Conservation (phyloP, 2,329 filamentous ascomycete genomes). For the Curvularia spicifera region DNA sequence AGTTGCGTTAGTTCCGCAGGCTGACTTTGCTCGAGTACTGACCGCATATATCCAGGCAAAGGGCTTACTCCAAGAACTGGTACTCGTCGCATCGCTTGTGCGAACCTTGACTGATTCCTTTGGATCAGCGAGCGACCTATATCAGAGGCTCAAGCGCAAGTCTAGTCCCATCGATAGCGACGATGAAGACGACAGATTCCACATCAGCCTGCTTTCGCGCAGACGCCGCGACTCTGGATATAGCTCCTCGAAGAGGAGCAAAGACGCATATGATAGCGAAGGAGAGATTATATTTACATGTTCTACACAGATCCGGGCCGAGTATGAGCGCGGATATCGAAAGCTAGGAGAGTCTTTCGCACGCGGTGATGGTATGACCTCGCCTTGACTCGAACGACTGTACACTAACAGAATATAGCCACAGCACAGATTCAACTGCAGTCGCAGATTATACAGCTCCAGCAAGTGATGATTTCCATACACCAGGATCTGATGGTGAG, state of each 20-base stretch:
- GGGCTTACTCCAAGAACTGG: conserved; percentile 32
- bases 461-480: conserved; percentile 38
- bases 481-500: conserved; percentile 38
- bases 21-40: conserved; percentile 1
- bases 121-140: conserved; percentile 40
- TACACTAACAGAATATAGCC: conserved; percentile 26
- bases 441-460: conserved; percentile 42
- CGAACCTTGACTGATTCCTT: conserved; percentile 39
- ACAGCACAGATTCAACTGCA: conserved; percentile 41
- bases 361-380: conserved; percentile 37
- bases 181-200: conserved; percentile 17
- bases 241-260: conserved; percentile 21
- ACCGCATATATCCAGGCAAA: conserved; percentile 29
- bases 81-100: conserved; percentile 42
- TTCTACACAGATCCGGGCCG: conserved; percentile 32
- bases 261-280: conserved; percentile 35
- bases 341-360: conserved; percentile 41
- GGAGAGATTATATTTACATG: conserved; percentile 38
- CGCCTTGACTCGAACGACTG: not conserved
- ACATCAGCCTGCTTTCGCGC: conserved; percentile 4
- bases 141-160: conserved; percentile 39
- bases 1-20: not conserved
- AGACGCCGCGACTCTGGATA: conserved; percentile 28
- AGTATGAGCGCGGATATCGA: conserved; percentile 41
- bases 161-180: conserved; percentile 20